phyloP scores from a whole-genome alignment of 176 grass and related monocot species.

The Oryza rufipogon region DNA sequence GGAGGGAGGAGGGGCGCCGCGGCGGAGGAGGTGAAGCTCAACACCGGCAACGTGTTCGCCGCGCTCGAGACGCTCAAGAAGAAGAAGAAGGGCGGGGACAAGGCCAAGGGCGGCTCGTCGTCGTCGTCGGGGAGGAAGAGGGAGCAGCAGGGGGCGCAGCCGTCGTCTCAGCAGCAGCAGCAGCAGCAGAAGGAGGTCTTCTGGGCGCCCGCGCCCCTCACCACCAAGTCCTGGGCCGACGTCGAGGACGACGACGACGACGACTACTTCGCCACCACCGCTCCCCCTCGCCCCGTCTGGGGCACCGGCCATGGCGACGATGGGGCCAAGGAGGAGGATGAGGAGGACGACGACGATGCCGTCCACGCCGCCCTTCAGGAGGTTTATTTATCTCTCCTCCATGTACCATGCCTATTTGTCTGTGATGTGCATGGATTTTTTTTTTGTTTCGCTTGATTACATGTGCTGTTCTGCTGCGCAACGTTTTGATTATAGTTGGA shows the following conservation, averaged over 20 bases:
- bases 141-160: background rate
- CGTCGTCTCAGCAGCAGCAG: slow-evolving; percentile 32
- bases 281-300: slow-evolving; percentile 73
- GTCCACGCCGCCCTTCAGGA: slow-evolving; percentile 57
- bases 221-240: slow-evolving; percentile 88
- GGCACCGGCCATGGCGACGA: slow-evolving; percentile 8
- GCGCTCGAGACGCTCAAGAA: slow-evolving; percentile 97
- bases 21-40: slow-evolving; percentile 78
- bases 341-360: slow-evolving; percentile 43
- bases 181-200: slow-evolving; percentile 65
- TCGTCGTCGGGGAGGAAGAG: slow-evolving; percentile 52
- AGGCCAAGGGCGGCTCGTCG: slow-evolving; percentile 55
- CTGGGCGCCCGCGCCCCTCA: slow-evolving; percentile 74
- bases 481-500: background rate
- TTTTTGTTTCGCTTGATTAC: background rate
- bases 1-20: slow-evolving; percentile 71
- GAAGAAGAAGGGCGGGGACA: slow-evolving; percentile 93
- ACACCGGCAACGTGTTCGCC: slow-evolving; percentile 89
- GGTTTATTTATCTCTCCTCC: slow-evolving; percentile 44
- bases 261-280: slow-evolving; percentile 92
- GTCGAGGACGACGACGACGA: slow-evolving; percentile 97
- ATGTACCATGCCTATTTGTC: background rate
- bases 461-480: background rate
- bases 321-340: slow-evolving; percentile 25
- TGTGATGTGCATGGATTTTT: background rate